These are phyloP conservation scores for Yamadazyma diddensiae DNA, from an alignment of 1,139 yeast species.

Conservation along the genomic window DNA sequence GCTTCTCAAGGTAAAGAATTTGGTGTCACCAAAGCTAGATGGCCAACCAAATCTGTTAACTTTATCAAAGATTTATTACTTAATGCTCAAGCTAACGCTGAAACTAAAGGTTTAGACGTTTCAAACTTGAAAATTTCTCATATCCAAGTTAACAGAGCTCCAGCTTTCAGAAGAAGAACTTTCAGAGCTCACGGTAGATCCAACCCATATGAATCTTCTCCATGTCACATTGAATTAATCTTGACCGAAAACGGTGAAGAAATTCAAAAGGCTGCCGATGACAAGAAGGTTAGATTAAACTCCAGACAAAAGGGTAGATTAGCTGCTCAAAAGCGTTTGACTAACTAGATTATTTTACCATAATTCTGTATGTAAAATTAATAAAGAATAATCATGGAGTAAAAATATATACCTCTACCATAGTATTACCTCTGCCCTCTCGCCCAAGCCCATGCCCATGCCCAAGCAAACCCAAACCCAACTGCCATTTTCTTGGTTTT, in stretches of 20 bases:
- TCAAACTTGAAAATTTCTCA: conserved; percentile 92
- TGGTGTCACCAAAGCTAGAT: conserved; percentile 99
- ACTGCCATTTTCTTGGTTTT: no score
- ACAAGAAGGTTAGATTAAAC: conserved; percentile 75
- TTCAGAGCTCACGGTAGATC: conserved; percentile 99
- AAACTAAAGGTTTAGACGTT: conserved; percentile 96
- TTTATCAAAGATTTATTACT: conserved; percentile 90
- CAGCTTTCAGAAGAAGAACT: conserved; percentile 99
- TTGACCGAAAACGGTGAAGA: conserved; percentile 94
- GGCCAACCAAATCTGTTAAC: conserved; percentile 99
- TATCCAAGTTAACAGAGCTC: conserved; percentile 99
- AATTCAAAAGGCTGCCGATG: conserved; percentile 90
- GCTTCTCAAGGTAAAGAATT: conserved; percentile 99
- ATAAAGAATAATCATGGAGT: conserved; percentile 11
- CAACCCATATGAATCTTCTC: conserved; percentile 97
- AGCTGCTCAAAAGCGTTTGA: conserved; percentile 71
- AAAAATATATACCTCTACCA: neutral
- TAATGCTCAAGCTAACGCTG: conserved; percentile 99
- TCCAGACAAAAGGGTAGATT: conserved; percentile 94
- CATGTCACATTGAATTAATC: conserved; percentile 98
- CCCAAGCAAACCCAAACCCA: no score
- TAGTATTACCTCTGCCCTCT: no score
- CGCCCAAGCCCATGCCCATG: no score
- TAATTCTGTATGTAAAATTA: conserved; percentile 10
- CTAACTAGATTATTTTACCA: conserved; percentile 16